A percentile compares a stretch with the other conserved stretches of the same genome.
These are phyloP conservation scores for Solanum lycopersicoides DNA, from an alignment of 257 asterid species.

Conservation along the genomic window DNA sequence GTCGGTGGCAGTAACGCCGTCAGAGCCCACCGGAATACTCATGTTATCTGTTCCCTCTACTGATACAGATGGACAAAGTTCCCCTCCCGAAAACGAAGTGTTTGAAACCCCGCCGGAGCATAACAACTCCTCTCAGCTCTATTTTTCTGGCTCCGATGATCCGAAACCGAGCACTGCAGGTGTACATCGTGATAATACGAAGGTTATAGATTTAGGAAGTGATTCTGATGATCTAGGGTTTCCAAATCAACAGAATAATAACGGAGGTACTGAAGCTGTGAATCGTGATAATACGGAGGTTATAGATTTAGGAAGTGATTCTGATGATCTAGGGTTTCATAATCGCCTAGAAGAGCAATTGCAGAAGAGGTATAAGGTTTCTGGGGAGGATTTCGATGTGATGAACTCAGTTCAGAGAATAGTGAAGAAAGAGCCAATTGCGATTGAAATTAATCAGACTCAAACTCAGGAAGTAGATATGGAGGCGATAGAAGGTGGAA, in stretches of 20 bases:
- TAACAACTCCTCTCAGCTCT: slow-evolving; percentile 5
- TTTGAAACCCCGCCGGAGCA: slow-evolving; percentile 38
- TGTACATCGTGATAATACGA: neutral
- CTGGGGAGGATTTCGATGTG: slow-evolving; percentile 1
- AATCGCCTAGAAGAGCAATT: neutral
- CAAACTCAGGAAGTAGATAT: neutral
- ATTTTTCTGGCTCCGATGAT: slow-evolving; percentile 14
- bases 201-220: neutral
- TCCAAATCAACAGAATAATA: neutral
- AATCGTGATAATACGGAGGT: neutral
- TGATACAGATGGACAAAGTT: neutral
- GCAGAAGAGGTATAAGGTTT: slow-evolving; percentile 1
- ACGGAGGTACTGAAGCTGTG: neutral
- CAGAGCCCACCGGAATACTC: slow-evolving; percentile 10
- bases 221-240: slow-evolving; percentile 6
- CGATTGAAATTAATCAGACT: neutral
- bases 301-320: neutral
- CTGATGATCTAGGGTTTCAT: slow-evolving; percentile 5
- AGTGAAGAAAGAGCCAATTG: slow-evolving; percentile 11
- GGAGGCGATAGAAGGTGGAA: slow-evolving; percentile 1
- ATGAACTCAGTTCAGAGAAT: slow-evolving; percentile 3
- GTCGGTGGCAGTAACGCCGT: slow-evolving; percentile 2
- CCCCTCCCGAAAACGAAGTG: slow-evolving; percentile 6
- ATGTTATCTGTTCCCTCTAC: slow-evolving; percentile 24
- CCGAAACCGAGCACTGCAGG: slow-evolving; percentile 2